Conservation (phyloP, 768 basidiomycete species). For the Leccinum subgranulosum region DNA sequence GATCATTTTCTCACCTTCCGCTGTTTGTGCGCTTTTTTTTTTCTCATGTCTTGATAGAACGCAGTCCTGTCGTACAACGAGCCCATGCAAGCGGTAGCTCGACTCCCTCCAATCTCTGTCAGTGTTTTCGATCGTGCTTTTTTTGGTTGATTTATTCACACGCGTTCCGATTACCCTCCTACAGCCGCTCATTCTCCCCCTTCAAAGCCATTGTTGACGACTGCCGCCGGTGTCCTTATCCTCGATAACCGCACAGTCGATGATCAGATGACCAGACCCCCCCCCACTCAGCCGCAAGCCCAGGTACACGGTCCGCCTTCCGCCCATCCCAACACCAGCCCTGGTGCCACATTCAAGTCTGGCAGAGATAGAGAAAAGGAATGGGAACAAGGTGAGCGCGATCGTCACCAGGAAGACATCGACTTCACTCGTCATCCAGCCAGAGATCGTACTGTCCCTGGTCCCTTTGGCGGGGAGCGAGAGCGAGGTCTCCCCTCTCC, state of each 20-base stretch:
- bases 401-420: conserved; percentile 29
- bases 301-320: conserved; percentile 19
- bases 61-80: conserved; percentile 29
- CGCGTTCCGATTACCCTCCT: background rate
- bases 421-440: conserved; percentile 24
- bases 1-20: conserved; percentile 2
- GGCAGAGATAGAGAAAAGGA: conserved; percentile 29
- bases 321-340: conserved; percentile 21
- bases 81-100: conserved; percentile 24
- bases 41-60: conserved; percentile 15
- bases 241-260: conserved; percentile 32
- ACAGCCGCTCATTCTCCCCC: conserved; percentile 29
- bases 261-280: conserved; percentile 26
- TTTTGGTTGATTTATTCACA: conserved; percentile 1
- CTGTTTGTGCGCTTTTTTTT: conserved; percentile 11
- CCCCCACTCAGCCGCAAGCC: conserved; percentile 12
- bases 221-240: conserved; percentile 24
- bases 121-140: conserved; percentile 3
- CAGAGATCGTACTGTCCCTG: conserved; percentile 21
- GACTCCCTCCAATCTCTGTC: conserved; percentile 26
- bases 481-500: conserved; percentile 23
- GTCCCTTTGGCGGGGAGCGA: conserved; percentile 27
- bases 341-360: conserved; percentile 18
- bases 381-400: conserved; percentile 25
- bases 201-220: conserved; percentile 25